Base-by-base conservation (phyloP, 345 rosid species). In the Sapria himalayana region DNA sequence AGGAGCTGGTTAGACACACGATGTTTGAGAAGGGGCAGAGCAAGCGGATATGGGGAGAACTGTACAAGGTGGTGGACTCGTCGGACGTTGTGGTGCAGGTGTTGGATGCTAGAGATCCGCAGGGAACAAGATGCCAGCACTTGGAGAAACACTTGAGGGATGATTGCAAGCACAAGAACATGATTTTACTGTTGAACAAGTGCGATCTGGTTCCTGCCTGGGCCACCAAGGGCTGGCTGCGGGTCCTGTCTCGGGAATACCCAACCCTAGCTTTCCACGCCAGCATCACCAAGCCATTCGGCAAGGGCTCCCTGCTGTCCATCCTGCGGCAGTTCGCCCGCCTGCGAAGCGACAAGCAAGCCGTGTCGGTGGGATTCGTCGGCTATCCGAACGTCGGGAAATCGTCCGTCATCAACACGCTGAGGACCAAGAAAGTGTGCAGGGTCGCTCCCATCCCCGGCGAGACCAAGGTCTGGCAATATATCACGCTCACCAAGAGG, bases 1-100 rank as follows among this genome's bases (percentile, higher is more conserved):
- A 86, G 57, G 95, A 82, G 39, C 65, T 89, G 51, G 95, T 89
- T 41, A 75, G 93, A 32, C 95, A 82, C 51, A 82, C 69, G 0
- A 89, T 89, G 93, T 89, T 89, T 71, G 95, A 82, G 56, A 89
- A 82, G 63, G 98, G 95, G 43, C 98, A 89, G 63, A 89, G 98
- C 31, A 89, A 89, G 59, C 93, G 93, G 41, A 76, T 89, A 60
- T 82, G 95, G 95, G 93, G 95, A 35, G 98, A 89, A 60, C 93
- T 89, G 39, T 89, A 89, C 73, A 79, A 89, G 74, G 98, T 89
- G 29, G 67, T 79, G 3, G 95, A 89, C 57, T 89, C 98, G 3
- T 82, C 98, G 23, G 95, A 82, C 62, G 98, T 89, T 21, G 69
- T 89, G 57, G 79, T 82, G 22, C 92, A 82, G 91, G 98, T 89